Conservation (phyloP, 441 rosid genomes). For the Erodium chrysanthum region DNA sequence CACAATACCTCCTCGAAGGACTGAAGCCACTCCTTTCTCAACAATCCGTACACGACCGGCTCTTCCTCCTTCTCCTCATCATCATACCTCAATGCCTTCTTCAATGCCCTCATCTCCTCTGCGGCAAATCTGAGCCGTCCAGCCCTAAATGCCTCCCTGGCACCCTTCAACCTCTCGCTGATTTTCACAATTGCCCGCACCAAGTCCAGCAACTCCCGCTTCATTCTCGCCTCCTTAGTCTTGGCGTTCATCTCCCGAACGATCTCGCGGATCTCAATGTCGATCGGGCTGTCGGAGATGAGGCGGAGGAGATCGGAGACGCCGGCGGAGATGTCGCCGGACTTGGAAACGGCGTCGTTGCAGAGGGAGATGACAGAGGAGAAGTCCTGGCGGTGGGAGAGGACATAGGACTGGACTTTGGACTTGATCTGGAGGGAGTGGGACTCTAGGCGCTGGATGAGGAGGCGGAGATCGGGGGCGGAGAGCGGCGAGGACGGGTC, state of each 20-base stretch:
- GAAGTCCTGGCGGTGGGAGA: conserved; percentile 64
- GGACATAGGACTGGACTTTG: conserved; percentile 72
- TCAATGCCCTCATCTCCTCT: conserved; percentile 59
- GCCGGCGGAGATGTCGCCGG: conserved; percentile 34
- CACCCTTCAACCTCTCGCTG: conserved; percentile 51
- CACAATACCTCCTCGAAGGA: conserved; percentile 65
- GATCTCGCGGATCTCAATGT: conserved; percentile 45
- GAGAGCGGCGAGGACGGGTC: conserved; percentile 75
- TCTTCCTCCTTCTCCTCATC: conserved; percentile 52
- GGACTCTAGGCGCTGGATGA: conserved; percentile 63
- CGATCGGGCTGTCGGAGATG: conserved; percentile 45
- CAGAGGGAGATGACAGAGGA: conserved; percentile 67
- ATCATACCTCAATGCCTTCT: conserved; percentile 50
- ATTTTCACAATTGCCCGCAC: conserved; percentile 50
- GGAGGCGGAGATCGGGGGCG: conserved; percentile 96
- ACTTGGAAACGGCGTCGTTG: conserved; percentile 47
- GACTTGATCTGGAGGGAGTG: conserved; percentile 83
- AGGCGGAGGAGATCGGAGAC: conserved; percentile 38
- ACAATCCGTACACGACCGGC: conserved; percentile 57
- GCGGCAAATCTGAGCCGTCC: conserved; percentile 63
- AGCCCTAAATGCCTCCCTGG: conserved; percentile 40
- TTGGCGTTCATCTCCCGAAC: conserved; percentile 48
- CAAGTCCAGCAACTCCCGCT: conserved; percentile 52
- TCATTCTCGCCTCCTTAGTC: conserved; percentile 47
- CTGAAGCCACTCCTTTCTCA: conserved; percentile 65